Evolutionary conservation across 306 rosid genomes (phyloP), one percentile per base, ranked within the genome.

Genomic region (Morella rubra): DNA sequence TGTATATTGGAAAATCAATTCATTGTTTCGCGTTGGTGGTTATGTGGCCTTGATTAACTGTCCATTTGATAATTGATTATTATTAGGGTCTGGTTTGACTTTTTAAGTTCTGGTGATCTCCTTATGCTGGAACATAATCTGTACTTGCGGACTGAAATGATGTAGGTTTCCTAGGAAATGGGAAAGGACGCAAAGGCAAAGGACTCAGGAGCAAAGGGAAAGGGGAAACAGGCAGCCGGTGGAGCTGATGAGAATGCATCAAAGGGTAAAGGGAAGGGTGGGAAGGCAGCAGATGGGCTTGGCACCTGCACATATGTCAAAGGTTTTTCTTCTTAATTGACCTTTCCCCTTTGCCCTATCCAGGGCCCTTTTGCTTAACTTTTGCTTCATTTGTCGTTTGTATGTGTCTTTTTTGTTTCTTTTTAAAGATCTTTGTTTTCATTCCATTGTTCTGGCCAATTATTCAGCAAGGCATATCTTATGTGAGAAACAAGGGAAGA

Each of bases 271-370:
- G 98, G 98, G 65, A 94, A 94, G 71, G 87, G 87, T 46, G 96
- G 78, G 49, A 94, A 94, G 85, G 86, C 85, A 53, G 82, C 85
- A 67, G 98, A 92, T 83, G 96, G 90, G 19, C 98, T 94, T 44
- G 97, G 98, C 73, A 94, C 98, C 76, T 94, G 98, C 87, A 94
- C 98, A 50, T 94, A 94, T 73, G 98, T 94, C 19, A 92, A 94
- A 82, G 96, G 96, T 90, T 74, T 3, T 69, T 44, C n/a, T 55
- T 14, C 53, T 82, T 47, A 49, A 56, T 64, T 37, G 16, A 61
- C 0, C 68, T 42, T 8, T 20, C 16, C 55, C 52, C 45, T 6
- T 71, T 37, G 18, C 56, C 61, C 64, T 22, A 16, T 81, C 58
- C 20, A 1, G 18, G 27, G 52, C 24, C 3, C 19, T 52, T 75